Evolutionary conservation across 805 yeast genomes (phyloP).

Genomic region (Ascoidea asiatica): DNA sequence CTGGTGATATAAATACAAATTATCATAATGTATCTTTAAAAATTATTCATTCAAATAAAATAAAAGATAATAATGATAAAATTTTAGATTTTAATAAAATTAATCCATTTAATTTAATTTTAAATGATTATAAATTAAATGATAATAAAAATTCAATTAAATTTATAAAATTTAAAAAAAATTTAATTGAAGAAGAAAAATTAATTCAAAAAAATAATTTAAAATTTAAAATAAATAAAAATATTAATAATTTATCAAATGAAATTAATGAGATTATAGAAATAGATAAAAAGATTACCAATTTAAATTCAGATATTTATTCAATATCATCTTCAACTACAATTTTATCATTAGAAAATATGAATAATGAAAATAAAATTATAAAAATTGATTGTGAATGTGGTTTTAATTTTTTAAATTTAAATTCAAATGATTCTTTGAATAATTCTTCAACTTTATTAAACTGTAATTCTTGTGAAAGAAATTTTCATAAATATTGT

Average conservation of each 20-base stretch:
- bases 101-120: slow-evolving; percentile 18
- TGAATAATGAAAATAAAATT: background rate
- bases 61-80: background rate
- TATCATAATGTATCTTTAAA: background rate
- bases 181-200: no score
- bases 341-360: slow-evolving; percentile 16
- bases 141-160: background rate
- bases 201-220: no score
- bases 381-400: slow-evolving; percentile 19
- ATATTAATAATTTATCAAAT: no score
- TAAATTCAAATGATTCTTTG: slow-evolving; percentile 4
- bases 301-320: slow-evolving; percentile 23
- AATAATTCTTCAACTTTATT: no score
- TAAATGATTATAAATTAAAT: background rate
- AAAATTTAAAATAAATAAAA: no score
- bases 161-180: no score
- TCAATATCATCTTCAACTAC: no score
- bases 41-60: background rate
- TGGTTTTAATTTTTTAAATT: slow-evolving; percentile 7
- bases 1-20: background rate
- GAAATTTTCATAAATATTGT: slow-evolving; percentile 20
- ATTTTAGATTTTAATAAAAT: slow-evolving; percentile 5
- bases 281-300: slow-evolving; percentile 10
- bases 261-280: background rate
- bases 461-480: slow-evolving; percentile 20